Conservation (phyloP, 768 basidiomycete genomes). For the Cyathus striatus region DNA sequence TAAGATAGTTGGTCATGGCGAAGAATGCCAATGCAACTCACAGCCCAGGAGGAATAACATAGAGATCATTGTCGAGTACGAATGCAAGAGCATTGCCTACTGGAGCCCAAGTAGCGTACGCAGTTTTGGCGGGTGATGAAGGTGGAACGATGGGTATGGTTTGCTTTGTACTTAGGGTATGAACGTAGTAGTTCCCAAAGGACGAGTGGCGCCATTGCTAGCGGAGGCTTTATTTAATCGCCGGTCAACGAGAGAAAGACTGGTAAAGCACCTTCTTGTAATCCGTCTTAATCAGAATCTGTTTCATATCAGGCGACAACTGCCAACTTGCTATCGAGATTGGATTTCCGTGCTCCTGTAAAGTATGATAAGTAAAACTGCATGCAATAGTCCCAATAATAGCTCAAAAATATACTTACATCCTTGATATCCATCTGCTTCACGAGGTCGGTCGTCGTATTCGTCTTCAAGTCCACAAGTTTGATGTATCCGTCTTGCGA, state of each 20-base stretch:
- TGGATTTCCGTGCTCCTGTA: constrained; percentile 54
- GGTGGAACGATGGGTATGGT: constrained; percentile 73
- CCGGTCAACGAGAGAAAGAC: neutral
- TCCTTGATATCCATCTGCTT: constrained; percentile 53
- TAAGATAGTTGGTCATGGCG: neutral
- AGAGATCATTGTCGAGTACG: constrained; percentile 86
- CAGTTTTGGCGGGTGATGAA: constrained; percentile 61
- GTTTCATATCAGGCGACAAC: constrained; percentile 88
- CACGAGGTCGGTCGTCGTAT: constrained; percentile 60
- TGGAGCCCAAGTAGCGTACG: constrained; percentile 88
- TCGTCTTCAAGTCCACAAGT: constrained; percentile 77
- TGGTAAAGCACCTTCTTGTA: constrained; percentile 57
- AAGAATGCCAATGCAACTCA: constrained; percentile 26
- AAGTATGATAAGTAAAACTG: constrained; percentile 4
- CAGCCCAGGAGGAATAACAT: constrained; percentile 66
- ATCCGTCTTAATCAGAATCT: constrained; percentile 78
- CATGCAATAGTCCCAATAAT: neutral
- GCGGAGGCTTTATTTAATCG: no score
- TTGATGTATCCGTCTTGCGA: constrained; percentile 59
- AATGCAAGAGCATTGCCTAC: constrained; percentile 81
- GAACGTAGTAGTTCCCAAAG: constrained; percentile 91
- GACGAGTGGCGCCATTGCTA: constrained; percentile 95
- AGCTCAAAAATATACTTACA: constrained; percentile 44
- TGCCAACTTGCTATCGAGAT: constrained; percentile 63
- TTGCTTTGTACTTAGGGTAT: constrained; percentile 60